Evolutionary conservation across 208 protist species (phyloP), one percentile per base, ranked within the genome.

Genomic region (Trypanosomatidae sp.): DNA sequence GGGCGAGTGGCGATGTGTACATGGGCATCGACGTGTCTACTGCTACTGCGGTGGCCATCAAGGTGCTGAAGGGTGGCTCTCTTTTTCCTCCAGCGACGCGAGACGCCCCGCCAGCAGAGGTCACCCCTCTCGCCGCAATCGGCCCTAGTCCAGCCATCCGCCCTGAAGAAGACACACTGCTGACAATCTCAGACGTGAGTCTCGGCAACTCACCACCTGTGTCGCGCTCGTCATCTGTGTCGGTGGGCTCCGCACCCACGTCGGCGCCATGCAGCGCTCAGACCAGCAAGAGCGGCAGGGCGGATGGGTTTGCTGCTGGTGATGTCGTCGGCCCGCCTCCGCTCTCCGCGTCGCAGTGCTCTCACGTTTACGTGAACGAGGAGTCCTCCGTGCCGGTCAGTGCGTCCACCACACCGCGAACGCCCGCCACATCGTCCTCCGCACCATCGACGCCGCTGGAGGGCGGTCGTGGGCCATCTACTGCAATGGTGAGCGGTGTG

Each of bases 21-120:
- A 77, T 81, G 44, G 87, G 88, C 36, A 95, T 95, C 58, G 88
- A 92, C 77, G 66, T 91, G 1, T 71, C 77, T 17, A 83, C 86
- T 0, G 86, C 87, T 1, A 71, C 73, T 5, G 86, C 77, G 58
- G 70, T 95, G 5, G 90, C 90, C 1, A 86, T 95, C 59, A 95
- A 95, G 52, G 86, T 95, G n/a, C 53, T 94, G 56, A 87, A 90
- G 41, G 84, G 74, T 4, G 74, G 74, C 17, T 47, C 75, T 1
- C 69, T 76, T 15, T 77, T 76, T 70, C 69, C 39, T 25, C 25
- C 50, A 2, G 28, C 67, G 1, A 13, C n/a, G n/a, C 7, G n/a
- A 1, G 15, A 33, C 1, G 66, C 12, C 49, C 8, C 43, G 33
- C 15, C 10, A 19, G 28, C n/a, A 25, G n/a, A n/a, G n/a, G n/a